Base-by-base conservation (phyloP, 78 protist species). In the Paulinella micropora region DNA sequence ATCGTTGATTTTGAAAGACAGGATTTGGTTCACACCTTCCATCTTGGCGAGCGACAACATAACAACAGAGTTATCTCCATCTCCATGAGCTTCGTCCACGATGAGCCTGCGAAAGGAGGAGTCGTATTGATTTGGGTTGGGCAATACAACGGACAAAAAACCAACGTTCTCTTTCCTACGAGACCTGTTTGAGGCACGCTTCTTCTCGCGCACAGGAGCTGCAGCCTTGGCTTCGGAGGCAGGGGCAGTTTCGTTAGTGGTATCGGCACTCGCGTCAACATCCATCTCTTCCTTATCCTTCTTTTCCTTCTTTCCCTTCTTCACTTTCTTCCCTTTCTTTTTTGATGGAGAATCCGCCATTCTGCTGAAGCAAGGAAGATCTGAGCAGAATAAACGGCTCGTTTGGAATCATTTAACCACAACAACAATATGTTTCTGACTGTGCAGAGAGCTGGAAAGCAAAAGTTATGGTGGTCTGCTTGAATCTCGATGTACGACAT, bases 1-100 rank as follows among this genome's bases (percentile, higher is more conserved):
- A 64, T 64, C 77, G 23, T 28, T 28, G 23, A 64, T 64, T 64
- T 28, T 28, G 23, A 23, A 28, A 15, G 15, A 64, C 15, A 64
- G 77, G 23, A 86, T 86, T 6, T 23, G 31, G 15, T 28, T 64
- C 86, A 23, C 15, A 86, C 88, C 88, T 86, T 87, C 69, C 92
- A 92, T 88, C 34, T 64, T 92, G 28, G 3, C 93, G 51, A 95
- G 89, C 64, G 88, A 39, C 39, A 98, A 92, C 15, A 95, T 86
- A 38, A 98, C 97, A 86, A 96, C 94, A 9, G 98, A 95, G 95
- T 97, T 96, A 92, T 98, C 99, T 77, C 98, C 99, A 88, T 96
- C 95, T 23, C 88, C 88, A 67, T 73, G 39, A 0, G 98, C 96
- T 6, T 97, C 99, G 39, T 98, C 99, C 3, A 98, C 99, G 32